Percentiles rank a stretch among this genome's conserved stretches.
Conservation (phyloP, 306 rosid species). For the Mimosa pudica region DNA sequence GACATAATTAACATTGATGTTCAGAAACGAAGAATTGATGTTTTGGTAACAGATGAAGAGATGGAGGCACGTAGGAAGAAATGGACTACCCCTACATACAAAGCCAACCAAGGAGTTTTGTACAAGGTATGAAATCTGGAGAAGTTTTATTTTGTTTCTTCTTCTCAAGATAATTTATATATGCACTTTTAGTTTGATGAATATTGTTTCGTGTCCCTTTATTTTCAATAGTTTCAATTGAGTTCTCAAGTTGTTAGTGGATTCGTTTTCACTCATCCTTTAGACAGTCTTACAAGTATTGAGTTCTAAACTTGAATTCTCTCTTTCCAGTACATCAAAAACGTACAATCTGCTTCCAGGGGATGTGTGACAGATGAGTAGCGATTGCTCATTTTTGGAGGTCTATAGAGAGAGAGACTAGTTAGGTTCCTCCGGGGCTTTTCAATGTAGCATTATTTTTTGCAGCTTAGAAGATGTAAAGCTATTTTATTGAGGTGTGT, state of each 20-base stretch:
- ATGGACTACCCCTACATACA: conserved; percentile 71
- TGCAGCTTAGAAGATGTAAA: conserved; percentile 16
- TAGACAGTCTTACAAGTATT: background rate
- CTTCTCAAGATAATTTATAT: background rate
- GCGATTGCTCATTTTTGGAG: conserved; percentile 21
- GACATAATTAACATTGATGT: conserved; percentile 75
- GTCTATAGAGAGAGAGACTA: conserved; percentile 29
- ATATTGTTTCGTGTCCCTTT: background rate
- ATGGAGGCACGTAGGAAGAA: conserved; percentile 63
- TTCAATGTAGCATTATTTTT: conserved; percentile 5
- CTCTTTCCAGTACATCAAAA: conserved; percentile 78
- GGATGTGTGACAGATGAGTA: conserved; percentile 97
- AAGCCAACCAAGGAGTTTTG: conserved; percentile 73
- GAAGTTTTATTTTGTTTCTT: background rate
- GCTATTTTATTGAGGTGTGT: background rate
- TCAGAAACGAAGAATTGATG: conserved; percentile 72
- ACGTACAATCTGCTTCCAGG: conserved; percentile 70
- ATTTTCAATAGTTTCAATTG: background rate
- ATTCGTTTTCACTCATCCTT: background rate
- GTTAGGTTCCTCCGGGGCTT: too few species aligned
- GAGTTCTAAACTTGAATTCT: background rate
- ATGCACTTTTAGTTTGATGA: background rate
- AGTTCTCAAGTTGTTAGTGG: background rate
- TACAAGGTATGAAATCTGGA: conserved; percentile 61
- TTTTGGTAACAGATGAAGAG: conserved; percentile 63